Conservation (phyloP, 2,329 filamentous ascomycete species). For the Conoideocrella luteorostrata region DNA sequence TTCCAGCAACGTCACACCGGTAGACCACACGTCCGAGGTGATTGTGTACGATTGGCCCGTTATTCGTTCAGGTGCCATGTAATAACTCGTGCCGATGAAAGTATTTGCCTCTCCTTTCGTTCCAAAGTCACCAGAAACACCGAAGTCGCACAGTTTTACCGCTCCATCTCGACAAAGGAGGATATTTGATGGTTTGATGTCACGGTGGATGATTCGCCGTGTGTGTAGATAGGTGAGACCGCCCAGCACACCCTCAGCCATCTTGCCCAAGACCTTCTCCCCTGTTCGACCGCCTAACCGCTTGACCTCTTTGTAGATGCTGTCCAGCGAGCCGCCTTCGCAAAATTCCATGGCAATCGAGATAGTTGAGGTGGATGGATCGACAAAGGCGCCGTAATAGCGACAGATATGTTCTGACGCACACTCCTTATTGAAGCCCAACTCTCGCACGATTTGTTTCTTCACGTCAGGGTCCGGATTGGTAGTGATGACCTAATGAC, state of each 20-base stretch:
- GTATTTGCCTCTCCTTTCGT: conserved; percentile 98
- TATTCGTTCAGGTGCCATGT: conserved; percentile 98
- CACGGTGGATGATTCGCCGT: conserved; percentile 95
- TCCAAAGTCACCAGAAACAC: conserved; percentile 94
- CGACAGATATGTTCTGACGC: conserved; percentile 93
- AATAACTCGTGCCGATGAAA: conserved; percentile 97
- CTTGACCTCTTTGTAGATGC: conserved; percentile 96
- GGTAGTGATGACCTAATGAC: conserved; percentile 81
- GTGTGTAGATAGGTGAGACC: conserved; percentile 92
- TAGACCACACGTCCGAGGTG: conserved; percentile 96
- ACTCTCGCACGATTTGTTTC: conserved; percentile 93
- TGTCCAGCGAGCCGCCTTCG: conserved; percentile 91
- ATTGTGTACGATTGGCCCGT: conserved; percentile 98
- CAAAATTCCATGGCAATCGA: conserved; percentile 99
- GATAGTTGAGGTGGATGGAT: conserved; percentile 92
- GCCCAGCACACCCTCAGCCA: conserved; percentile 89
- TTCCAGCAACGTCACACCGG: conserved; percentile 94
- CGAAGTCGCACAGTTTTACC: conserved; percentile 97
- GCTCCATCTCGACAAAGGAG: conserved; percentile 85
- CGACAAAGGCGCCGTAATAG: conserved; percentile 96
- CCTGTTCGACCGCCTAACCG: conserved; percentile 89
- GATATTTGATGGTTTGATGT: conserved; percentile 98
- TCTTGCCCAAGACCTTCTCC: conserved; percentile 94
- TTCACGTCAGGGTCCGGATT: conserved; percentile 97
- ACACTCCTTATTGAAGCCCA: conserved; percentile 97